A percentile compares a stretch with the other conserved stretches of the same genome.
Evolutionary conservation across 805 yeast species (phyloP).

Genomic region (Metschnikowia similis): DNA sequence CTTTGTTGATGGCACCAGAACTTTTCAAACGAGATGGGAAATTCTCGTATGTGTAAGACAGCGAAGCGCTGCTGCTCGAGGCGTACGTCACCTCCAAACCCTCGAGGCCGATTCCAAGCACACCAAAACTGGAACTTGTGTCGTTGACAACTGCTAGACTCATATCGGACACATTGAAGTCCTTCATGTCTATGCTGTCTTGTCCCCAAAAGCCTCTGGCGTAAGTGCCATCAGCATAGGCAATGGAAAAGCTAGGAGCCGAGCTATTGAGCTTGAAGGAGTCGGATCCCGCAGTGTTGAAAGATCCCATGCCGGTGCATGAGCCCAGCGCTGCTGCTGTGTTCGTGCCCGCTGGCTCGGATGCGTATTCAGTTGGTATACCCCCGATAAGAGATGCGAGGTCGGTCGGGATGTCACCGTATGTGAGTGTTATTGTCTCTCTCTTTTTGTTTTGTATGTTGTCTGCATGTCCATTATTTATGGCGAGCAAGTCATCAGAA

Average conservation of each 20-base stretch:
- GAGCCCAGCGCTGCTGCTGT: conserved; percentile 13
- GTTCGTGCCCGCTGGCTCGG: background rate
- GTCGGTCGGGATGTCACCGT: background rate
- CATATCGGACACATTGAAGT: conserved; percentile 42
- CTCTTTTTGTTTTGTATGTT: background rate
- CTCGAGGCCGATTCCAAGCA: conserved; percentile 67
- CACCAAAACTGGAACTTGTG: conserved; percentile 64
- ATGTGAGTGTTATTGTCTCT: background rate
- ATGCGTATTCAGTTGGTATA: background rate
- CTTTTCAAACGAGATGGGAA: conserved; percentile 58
- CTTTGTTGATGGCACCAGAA: conserved; percentile 52
- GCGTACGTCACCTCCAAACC: conserved; percentile 61
- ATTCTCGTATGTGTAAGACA: conserved; percentile 49
- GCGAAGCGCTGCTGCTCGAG: conserved; percentile 4
- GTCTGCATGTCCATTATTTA: background rate
- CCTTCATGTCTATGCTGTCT: conserved; percentile 56
- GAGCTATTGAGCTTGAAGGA: conserved; percentile 39
- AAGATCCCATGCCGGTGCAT: conserved; percentile 48
- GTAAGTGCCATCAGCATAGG: conserved; percentile 46
- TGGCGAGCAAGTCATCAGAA: background rate
- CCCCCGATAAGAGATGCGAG: background rate
- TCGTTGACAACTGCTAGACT: conserved; percentile 72
- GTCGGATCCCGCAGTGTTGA: conserved; percentile 37
- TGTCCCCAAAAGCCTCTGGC: conserved; percentile 55
- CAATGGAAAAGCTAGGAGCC: conserved; percentile 37